Percentiles rank a stretch among this genome's conserved stretches.
Conservation (phyloP, 1,284 basidiomycete species). For the Cystodermella granulosa region DNA sequence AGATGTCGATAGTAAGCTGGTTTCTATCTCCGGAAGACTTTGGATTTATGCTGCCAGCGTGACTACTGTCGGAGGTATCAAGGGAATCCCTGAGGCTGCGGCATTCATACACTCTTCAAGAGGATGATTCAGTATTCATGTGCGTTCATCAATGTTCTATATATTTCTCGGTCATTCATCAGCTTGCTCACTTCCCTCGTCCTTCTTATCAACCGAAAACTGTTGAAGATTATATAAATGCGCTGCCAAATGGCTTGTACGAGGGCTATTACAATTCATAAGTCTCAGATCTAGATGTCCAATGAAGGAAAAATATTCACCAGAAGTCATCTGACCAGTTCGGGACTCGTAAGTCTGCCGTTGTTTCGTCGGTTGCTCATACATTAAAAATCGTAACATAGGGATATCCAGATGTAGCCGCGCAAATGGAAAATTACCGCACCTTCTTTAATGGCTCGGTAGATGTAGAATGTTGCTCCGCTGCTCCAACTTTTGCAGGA, state of each 20-base stretch:
- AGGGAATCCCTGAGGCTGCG: slow-evolving; percentile 49
- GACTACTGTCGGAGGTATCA: slow-evolving; percentile 55
- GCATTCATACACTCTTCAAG: slow-evolving; percentile 47
- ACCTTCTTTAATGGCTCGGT: slow-evolving; percentile 40
- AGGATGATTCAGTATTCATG: slow-evolving; percentile 52
- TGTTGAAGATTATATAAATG: slow-evolving; percentile 21
- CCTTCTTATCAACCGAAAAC: slow-evolving; percentile 47
- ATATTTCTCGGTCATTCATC: background rate
- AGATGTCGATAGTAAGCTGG: background rate
- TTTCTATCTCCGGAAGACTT: slow-evolving; percentile 1
- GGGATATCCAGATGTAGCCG: slow-evolving; percentile 58
- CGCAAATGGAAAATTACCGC: slow-evolving; percentile 49
- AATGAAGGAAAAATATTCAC: background rate
- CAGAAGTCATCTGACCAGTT: slow-evolving; percentile 11
- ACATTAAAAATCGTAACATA: slow-evolving; percentile 14
- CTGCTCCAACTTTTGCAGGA: slow-evolving; percentile 55
- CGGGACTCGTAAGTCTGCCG: slow-evolving; percentile 27
- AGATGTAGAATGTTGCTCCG: slow-evolving; percentile 55
- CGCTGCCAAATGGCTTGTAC: slow-evolving; percentile 46
- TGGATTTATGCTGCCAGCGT: slow-evolving; percentile 31
- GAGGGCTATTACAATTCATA: slow-evolving; percentile 50
- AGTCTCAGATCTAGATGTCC: slow-evolving; percentile 7
- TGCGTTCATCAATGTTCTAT: slow-evolving; percentile 17
- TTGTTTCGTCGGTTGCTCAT: background rate
- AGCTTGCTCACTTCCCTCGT: slow-evolving; percentile 31